Percentiles rank a stretch among this genome's conserved stretches.
phyloP scores from a whole-genome alignment of 768 basidiomycete genomes.

The Pleurotus tuber-regium region DNA sequence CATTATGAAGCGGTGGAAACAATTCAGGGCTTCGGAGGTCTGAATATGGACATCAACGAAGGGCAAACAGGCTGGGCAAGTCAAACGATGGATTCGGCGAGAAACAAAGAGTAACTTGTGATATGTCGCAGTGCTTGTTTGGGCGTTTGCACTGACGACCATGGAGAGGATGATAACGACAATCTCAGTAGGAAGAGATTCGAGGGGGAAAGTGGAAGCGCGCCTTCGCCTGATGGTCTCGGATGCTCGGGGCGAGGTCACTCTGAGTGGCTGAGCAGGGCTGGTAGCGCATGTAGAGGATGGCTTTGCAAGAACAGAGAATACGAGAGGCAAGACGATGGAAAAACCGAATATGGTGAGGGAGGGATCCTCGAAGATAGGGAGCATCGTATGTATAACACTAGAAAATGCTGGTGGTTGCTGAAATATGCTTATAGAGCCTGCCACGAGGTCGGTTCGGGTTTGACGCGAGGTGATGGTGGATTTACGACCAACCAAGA shows the following conservation, averaged over 20 bases:
- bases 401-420: no score
- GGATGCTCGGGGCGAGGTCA: background rate
- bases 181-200: background rate
- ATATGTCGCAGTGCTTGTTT: background rate
- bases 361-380: background rate
- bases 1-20: background rate
- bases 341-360: constrained; percentile 6
- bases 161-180: background rate
- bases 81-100: background rate
- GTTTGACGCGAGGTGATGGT: no score
- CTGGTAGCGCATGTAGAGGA: background rate
- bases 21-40: constrained; percentile 6
- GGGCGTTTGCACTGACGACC: background rate
- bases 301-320: constrained; percentile 2
- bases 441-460: no score
- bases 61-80: background rate
- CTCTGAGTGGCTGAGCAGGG: background rate
- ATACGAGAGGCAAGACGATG: background rate
- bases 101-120: background rate
- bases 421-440: no score
- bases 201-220: background rate
- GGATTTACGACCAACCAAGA: no score
- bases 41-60: constrained; percentile 4
- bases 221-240: background rate
- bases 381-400: background rate